Evolutionary conservation across 179 eudicot species (phyloP).

Genomic region (Amaranthus tricolor): DNA sequence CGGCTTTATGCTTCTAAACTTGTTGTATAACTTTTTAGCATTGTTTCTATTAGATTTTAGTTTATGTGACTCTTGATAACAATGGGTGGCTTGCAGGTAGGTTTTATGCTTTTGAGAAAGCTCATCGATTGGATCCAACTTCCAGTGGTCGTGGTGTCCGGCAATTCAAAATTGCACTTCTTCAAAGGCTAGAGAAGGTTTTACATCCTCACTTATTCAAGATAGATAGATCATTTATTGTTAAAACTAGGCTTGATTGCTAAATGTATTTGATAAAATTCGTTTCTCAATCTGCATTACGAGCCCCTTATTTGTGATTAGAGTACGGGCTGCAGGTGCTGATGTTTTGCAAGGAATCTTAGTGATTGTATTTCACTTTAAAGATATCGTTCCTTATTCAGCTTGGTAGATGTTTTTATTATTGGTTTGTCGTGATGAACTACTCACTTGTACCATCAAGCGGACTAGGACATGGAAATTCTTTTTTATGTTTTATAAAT

Average conservation of each 20-base stretch:
- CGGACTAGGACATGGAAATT: background rate
- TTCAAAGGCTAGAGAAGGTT: slow-evolving; percentile 94
- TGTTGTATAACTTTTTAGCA: background rate
- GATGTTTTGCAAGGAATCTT: background rate
- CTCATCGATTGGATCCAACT: slow-evolving; percentile 88
- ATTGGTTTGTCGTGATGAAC: background rate
- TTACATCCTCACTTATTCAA: background rate
- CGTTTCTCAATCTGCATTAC: background rate
- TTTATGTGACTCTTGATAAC: slow-evolving; percentile 1
- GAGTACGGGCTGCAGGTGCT: background rate
- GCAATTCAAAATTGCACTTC: slow-evolving; percentile 94
- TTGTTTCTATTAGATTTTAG: background rate
- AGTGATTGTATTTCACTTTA: background rate
- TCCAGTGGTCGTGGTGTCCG: slow-evolving; percentile 99
- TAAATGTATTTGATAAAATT: background rate
- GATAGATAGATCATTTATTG: background rate
- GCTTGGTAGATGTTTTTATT: background rate
- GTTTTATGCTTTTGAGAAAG: slow-evolving; percentile 98
- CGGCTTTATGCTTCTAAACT: no score
- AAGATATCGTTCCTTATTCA: background rate
- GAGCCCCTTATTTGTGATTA: background rate
- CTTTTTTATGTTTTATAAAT: background rate
- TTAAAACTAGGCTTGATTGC: background rate
- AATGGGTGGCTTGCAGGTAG: slow-evolving; percentile 59
- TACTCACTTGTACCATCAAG: no score